A percentile compares a stretch with the other conserved stretches of the same genome.
phyloP scores from a whole-genome alignment of 73 alveolate species.

The Paramecium sonneborni region DNA sequence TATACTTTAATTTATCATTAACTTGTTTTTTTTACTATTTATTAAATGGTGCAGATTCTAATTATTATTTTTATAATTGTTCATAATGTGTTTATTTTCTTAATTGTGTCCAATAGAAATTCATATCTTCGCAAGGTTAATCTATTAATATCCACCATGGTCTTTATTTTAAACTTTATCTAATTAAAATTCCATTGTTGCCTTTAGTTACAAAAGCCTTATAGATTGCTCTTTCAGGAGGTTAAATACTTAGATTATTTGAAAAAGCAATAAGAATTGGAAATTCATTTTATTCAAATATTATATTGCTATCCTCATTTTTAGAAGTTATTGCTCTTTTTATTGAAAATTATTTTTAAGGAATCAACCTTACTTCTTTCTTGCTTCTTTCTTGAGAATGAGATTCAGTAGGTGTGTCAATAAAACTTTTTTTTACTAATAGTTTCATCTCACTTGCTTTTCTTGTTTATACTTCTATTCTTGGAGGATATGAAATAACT shows the following conservation, averaged over 20 bases:
- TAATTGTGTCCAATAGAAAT: slow-evolving; percentile 39
- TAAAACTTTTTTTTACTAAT: slow-evolving; percentile 29
- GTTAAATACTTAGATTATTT: background rate
- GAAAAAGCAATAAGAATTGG: background rate
- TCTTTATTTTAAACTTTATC: slow-evolving; percentile 46
- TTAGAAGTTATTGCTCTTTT: slow-evolving; percentile 38
- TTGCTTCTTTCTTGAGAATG: slow-evolving; percentile 28
- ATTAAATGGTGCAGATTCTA: background rate
- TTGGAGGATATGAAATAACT: slow-evolving; percentile 21
- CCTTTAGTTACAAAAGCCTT: slow-evolving; percentile 62
- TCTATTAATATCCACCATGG: slow-evolving; percentile 38
- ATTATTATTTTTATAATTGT: background rate
- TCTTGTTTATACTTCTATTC: slow-evolving; percentile 4
- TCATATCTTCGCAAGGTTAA: slow-evolving; percentile 4
- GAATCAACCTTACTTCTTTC: background rate
- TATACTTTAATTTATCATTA: background rate
- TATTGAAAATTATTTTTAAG: slow-evolving; percentile 21
- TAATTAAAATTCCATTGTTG: slow-evolving; percentile 47
- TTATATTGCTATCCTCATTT: background rate
- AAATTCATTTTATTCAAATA: background rate
- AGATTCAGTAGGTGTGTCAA: background rate
- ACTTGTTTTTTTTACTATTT: background rate
- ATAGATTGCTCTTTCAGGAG: slow-evolving; percentile 29
- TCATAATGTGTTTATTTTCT: slow-evolving; percentile 29
- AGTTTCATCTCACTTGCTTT: background rate